phyloP scores from a whole-genome alignment of 2,329 filamentous ascomycete genomes.

The Blumeria graminis region DNA sequence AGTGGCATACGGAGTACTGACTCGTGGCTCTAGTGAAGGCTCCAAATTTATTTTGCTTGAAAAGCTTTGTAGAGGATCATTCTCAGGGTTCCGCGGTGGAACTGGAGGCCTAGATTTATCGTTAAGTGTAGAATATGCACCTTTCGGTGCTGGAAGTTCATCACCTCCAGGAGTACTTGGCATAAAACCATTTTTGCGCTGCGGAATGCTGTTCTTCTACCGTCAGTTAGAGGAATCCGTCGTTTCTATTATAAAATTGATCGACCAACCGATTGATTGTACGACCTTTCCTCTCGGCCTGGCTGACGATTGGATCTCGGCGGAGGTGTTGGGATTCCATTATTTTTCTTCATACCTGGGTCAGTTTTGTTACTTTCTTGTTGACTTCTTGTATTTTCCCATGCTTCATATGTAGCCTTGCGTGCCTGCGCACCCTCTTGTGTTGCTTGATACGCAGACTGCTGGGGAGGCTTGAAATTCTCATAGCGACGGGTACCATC shows the following conservation, averaged over 20 bases:
- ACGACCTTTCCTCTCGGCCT: constrained; percentile 7
- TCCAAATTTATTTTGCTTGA: constrained; percentile 13
- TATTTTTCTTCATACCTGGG: constrained; percentile 6
- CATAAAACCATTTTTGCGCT: constrained; percentile 12
- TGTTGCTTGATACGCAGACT: constrained; percentile 9
- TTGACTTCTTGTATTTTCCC: constrained; percentile 12
- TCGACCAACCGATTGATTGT: too few relatives aligned
- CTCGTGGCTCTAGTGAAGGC: constrained; percentile 24
- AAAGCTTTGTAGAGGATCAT: constrained; percentile 1
- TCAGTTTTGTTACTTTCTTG: constrained; percentile 3
- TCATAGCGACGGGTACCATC: constrained; percentile 13
- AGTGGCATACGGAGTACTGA: constrained; percentile 31
- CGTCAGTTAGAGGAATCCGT: constrained; percentile 1
- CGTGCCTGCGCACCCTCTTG: constrained; percentile 14
- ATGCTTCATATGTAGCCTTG: constrained; percentile 13
- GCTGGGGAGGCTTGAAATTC: constrained; percentile 11
- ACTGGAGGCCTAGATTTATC: constrained; percentile 8
- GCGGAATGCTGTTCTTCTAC: constrained; percentile 7
- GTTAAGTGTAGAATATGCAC: constrained; percentile 13
- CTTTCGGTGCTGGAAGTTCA: constrained; percentile 14
- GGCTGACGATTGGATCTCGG: constrained; percentile 10
- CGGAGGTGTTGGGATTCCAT: constrained; percentile 7
- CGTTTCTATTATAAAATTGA: too few relatives aligned
- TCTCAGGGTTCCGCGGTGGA: constrained; percentile 8
- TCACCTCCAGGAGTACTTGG: constrained; percentile 14